Evolutionary conservation across 2,329 filamentous ascomycete genomes (phyloP), one percentile per base, ranked within the genome.

Genomic region (Penicillium sp.): DNA sequence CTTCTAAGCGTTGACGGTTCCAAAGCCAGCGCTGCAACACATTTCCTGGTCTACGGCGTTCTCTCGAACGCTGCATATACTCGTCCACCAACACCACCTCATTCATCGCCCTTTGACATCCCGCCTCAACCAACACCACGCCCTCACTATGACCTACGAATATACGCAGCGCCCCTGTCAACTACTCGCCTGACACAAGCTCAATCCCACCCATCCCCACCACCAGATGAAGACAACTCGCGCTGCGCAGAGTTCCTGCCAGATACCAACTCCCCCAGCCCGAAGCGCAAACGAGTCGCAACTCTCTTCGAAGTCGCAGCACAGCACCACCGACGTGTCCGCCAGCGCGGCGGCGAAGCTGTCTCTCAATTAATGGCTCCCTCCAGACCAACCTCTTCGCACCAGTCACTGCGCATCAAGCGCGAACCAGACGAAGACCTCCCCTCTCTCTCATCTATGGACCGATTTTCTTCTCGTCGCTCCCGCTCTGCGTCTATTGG

Each of bases 241-340:
- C 55, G 62, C 57, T 53, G 45, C 29, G 70, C 69, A 14, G 67
- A 75, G 39, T 76, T 77, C 43, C 65, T 77, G 13, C 72, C 69
- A 2, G 71, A 75, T 52, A 58, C 70, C 13, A 65, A 66, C 48
- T 74, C 73, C 1, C 72, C 72, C 4, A 77, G 72, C 43, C 74
- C 74, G 3, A 77, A 77, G 56, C 68, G 75, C 42, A 77, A 76
- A 60, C 69, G 74, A 34, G 72, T 76, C n/a, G 70, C 72, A 38
- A 75, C 68, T 1, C 64, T 77, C 2, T 77, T 77, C 43, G 74
- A 77, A 54, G 68, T 69, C 3, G 75, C 72, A 9, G 68, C 73
- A 4, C 72, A 75, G 46, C 73, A 76, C 62, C 74, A 77, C 54
- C 71, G 68, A 31, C 65, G 67, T 45, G 72, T 76, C 21, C 70